These are phyloP conservation scores for Lolium rigidum DNA, from an alignment of 176 grass and related monocot species.

Conservation along the genomic window DNA sequence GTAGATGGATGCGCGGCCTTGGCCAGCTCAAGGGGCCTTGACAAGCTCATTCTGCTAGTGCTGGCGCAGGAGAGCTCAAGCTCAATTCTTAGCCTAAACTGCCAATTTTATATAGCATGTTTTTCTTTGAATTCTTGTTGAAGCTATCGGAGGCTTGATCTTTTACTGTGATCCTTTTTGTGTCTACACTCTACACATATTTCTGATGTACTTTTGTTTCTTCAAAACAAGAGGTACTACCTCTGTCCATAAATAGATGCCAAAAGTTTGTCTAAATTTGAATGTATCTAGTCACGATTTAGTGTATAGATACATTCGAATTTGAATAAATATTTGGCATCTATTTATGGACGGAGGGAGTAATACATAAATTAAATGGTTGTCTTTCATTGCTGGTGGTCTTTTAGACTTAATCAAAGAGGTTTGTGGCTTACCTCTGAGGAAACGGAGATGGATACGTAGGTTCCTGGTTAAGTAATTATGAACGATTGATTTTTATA, in stretches of 20 bases:
- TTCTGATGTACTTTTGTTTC: not conserved
- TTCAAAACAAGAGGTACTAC: not conserved
- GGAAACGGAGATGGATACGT: constrained; percentile 54
- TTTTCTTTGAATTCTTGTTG: not conserved
- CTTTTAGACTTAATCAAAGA: constrained; percentile 79
- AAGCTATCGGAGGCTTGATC: not conserved
- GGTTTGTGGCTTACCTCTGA: constrained; percentile 69
- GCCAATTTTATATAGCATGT: not conserved
- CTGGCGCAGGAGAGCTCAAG: constrained; percentile 54
- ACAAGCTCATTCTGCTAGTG: too few species aligned
- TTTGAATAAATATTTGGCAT: too few species aligned
- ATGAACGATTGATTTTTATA: not conserved
- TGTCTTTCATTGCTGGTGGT: constrained; percentile 1
- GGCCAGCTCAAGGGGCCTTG: too few species aligned
- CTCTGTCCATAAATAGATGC: too few species aligned
- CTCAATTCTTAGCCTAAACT: constrained; percentile 1
- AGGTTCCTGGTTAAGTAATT: constrained; percentile 30
- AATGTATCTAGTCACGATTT: too few species aligned
- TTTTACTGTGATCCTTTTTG: not conserved
- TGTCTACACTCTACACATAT: not conserved
- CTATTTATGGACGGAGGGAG: too few species aligned
- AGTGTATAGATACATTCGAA: too few species aligned
- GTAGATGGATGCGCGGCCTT: constrained; percentile 44
- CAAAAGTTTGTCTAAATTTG: too few species aligned
- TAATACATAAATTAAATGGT: constrained; percentile 18